Conservation (phyloP, 306 rosid genomes). For the Gillenia trifoliata region DNA sequence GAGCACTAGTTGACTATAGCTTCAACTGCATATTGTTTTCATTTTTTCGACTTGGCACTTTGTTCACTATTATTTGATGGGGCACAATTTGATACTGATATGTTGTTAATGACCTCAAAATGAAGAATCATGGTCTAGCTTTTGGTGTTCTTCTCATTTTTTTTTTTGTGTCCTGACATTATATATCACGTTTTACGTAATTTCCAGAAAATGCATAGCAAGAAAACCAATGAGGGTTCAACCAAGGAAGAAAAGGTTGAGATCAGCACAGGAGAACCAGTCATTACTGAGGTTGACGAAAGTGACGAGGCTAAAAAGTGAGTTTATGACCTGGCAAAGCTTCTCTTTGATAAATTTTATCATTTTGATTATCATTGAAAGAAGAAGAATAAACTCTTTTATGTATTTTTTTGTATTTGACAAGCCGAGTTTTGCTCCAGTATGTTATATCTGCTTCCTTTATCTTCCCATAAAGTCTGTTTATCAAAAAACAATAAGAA, state of each 20-base stretch:
- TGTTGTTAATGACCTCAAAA: background rate
- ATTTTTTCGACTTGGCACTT: background rate
- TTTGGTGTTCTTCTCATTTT: background rate
- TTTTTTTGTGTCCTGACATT: background rate
- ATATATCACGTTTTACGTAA: background rate
- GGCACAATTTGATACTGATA: background rate
- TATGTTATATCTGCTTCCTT: background rate
- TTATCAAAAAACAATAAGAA: background rate
- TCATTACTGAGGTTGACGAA: conserved; percentile 7
- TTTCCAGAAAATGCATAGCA: conserved; percentile 55
- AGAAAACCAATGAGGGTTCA: conserved; percentile 16
- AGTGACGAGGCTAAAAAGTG: conserved; percentile 39
- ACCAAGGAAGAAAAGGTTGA: conserved; percentile 16
- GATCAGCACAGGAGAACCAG: conserved; percentile 16
- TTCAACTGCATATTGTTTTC: background rate
- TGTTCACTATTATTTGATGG: background rate
- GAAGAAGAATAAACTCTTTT: background rate
- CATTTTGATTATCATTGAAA: background rate
- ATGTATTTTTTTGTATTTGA: background rate
- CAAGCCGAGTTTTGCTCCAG: background rate
- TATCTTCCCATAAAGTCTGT: background rate
- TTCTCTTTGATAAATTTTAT: background rate
- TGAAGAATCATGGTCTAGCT: background rate
- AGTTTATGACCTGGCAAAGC: background rate
- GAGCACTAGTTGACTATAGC: background rate